Evolutionary conservation across 1,284 basidiomycete genomes (phyloP), one percentile per base, ranked within the genome.

Genomic region (Trametes polyzona): DNA sequence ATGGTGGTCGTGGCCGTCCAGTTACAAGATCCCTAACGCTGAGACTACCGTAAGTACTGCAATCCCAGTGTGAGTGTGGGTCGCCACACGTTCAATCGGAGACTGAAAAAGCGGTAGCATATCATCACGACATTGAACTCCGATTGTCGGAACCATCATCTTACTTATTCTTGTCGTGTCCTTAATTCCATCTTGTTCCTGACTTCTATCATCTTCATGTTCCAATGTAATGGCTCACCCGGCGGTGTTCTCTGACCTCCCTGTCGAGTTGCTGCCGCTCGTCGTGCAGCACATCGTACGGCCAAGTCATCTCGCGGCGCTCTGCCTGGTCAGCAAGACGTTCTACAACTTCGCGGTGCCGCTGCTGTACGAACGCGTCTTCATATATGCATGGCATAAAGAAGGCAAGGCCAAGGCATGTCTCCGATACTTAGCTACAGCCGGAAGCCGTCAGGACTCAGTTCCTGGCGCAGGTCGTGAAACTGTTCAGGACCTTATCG

Each of bases 321-420:
- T 78, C 10, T 86, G 82, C 65, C 78, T 83, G 3, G 85, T 90
- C 19, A 84, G 79, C 68, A 79, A 74, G 48, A 57, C 71, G 1
- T 88, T 89, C 63, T 71, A 81, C 59, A 47, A 59, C 1, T 83
- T 83, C 63, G 76, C 81, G 0, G 69, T 74, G 0, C 74, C 78
- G 12, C 59, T 71, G 21, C 73, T 91, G 17, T 91, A 90, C 62
- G 73, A 78, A 24, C 75, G 76, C 12, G 74, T 83, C 14, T 77
- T 75, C 46, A 83, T 90, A 44, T 86, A 83, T 69, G 78, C 86
- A 16, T 89, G 87, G 88, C 81, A 89, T 52, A 84, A 76, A 59
- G 77, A 83, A 32, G 78, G 77, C 9, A 90, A 88, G 64, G 65
- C 61, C 6, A 86, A 78, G 76, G 88, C 86, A 75, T 70, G 84